Base-by-base conservation (phyloP, 1,284 basidiomycete species). In the Erythrobasidium hasegawianum region DNA sequence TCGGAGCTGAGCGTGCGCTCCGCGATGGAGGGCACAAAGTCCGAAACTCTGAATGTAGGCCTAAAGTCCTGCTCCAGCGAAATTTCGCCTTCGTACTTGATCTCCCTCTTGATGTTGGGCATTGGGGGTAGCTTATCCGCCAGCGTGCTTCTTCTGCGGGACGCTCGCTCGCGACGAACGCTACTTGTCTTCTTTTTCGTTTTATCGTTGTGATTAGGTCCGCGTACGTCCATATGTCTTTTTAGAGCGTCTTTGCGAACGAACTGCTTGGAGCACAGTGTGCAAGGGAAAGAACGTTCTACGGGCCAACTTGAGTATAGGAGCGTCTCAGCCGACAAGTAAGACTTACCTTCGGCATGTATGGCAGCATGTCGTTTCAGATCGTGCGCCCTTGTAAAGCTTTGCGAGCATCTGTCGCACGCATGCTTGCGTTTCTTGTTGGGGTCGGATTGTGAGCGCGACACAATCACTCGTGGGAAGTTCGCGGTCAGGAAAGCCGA, bases 161-260 rank as follows among this genome's bases (percentile, higher is more conserved):
- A 33, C 4, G 33, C 33, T 11, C 33, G 33, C 33, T 33, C 33
- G 33, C 33, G 43, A 24, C 43, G n/a, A 5, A 24, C 43, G 43
- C 43, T 47, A 24, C 43, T 24, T 5, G 14, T 47, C 5, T 24
- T 47, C 40, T 64, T 64, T 41, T 50, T 64, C 10, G 61, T 56
- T 8, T 26, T 33, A 29, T 64, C 61, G 39, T 57, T 47, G 24
- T 64, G 61, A 57, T 64, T 56, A 5, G 61, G 50, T 27, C 61
- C 61, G 22, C 59, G 26, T 16, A 59, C 61, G 8, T 47, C 39
- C 13, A 68, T 29, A 41, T 68, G 67, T 16, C 62, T 26, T 24
- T 64, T 68, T 18, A 68, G 18, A 2, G 67, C 67, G 38, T 68
- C 67, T 41, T 59, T 58, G 14, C 67, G 55, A 1, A 47, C 49